Conservation (phyloP, 805 yeast species). For the Grigorovia yakushimaensis region DNA sequence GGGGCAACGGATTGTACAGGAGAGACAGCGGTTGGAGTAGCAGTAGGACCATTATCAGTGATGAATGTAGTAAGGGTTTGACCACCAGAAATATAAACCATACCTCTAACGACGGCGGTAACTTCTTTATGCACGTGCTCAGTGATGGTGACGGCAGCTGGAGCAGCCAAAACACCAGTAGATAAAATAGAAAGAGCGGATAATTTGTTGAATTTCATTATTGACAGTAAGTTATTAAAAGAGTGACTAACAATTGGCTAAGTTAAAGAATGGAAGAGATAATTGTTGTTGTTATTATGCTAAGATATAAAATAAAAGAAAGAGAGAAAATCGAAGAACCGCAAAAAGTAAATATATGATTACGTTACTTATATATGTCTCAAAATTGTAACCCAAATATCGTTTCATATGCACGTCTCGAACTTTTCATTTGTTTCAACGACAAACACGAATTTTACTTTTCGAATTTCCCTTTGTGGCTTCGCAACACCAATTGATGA, state of each 20-base stretch:
- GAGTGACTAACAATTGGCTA: not conserved
- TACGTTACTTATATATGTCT: not conserved
- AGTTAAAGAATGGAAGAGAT: not conserved
- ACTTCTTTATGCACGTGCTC: conserved; percentile 20
- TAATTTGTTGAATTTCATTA: conserved; percentile 20
- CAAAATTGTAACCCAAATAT: not conserved
- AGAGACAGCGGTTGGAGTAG: conserved; percentile 9
- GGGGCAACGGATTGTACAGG: conserved; percentile 3
- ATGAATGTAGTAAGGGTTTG: conserved; percentile 16
- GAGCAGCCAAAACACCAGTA: conserved; percentile 14
- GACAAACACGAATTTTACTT: not conserved
- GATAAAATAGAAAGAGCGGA: conserved; percentile 15
- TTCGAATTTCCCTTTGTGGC: not conserved
- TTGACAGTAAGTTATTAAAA: not conserved
- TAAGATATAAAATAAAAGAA: no score
- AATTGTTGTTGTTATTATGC: not conserved
- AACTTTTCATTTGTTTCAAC: not conserved
- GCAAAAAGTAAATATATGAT: not conserved
- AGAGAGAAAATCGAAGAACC: not conserved
- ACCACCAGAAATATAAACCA: conserved; percentile 20
- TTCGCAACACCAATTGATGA: not conserved
- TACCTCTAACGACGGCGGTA: conserved; percentile 22
- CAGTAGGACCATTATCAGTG: conserved; percentile 11
- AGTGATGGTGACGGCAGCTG: conserved; percentile 24
- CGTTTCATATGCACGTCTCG: not conserved